Evolutionary conservation across 2,329 filamentous ascomycete species (phyloP).

Genomic region (Cyphellophora europaea): DNA sequence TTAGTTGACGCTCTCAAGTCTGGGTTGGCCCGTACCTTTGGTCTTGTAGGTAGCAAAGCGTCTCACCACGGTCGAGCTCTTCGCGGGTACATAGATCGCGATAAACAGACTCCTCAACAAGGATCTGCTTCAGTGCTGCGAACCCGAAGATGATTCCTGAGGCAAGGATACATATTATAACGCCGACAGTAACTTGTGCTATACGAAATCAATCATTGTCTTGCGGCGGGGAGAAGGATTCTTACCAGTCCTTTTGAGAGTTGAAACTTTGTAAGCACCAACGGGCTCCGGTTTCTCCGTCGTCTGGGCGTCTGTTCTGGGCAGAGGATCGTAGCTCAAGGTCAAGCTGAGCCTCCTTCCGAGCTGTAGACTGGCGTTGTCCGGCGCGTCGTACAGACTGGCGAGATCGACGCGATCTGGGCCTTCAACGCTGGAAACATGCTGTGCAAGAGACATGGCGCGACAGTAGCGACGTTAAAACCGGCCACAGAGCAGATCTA

Average conservation of each 20-base stretch:
- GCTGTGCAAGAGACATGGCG: conserved; percentile 42
- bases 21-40: conserved; percentile 30
- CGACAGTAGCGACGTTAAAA: no score
- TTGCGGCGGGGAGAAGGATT: background rate
- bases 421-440: conserved; percentile 41
- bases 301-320: conserved; percentile 23
- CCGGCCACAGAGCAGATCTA: conserved; percentile 2
- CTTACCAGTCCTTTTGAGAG: conserved; percentile 24
- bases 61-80: conserved; percentile 37
- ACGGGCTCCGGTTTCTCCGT: conserved; percentile 33
- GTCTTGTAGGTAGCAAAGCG: conserved; percentile 49
- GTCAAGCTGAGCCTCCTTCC: conserved; percentile 27
- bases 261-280: conserved; percentile 41
- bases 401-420: conserved; percentile 27
- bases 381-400: conserved; percentile 5
- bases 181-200: conserved; percentile 55
- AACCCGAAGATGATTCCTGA: conserved; percentile 78
- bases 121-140: conserved; percentile 71
- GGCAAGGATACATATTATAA: conserved; percentile 65
- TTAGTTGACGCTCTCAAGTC: no score
- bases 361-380: conserved; percentile 7
- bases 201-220: background rate
- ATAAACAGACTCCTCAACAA: conserved; percentile 68
- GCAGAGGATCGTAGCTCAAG: conserved; percentile 41
- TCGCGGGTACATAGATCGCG: conserved; percentile 49